Evolutionary conservation across 345 rosid species (phyloP).

Genomic region (Raphanus raphanistrum): DNA sequence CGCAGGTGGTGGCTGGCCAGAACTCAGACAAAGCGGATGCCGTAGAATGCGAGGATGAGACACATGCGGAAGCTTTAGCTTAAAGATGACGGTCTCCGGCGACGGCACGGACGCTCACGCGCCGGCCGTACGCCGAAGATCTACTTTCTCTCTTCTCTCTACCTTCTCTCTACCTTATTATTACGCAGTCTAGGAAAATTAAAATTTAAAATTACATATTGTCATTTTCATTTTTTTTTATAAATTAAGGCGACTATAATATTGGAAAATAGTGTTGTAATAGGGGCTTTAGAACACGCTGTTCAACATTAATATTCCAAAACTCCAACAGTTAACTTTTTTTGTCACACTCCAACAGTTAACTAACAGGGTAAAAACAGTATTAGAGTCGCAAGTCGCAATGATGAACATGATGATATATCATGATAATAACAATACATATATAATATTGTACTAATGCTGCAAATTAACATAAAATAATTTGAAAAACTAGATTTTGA

Average conservation of each 20-base stretch:
- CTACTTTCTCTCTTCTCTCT: no score
- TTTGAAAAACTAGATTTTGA: no score
- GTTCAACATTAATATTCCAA: constrained; percentile 10
- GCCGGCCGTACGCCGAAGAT: no score
- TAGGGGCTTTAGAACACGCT: constrained; percentile 8
- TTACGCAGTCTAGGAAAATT: background rate
- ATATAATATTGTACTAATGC: background rate
- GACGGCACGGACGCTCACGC: no score
- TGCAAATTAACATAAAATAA: background rate
- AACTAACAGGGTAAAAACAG: constrained; percentile 37
- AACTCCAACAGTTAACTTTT: no score
- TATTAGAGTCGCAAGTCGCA: constrained; percentile 24
- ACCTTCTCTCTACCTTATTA: no score
- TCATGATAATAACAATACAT: background rate
- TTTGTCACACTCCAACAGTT: constrained; percentile 40
- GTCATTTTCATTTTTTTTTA: background rate
- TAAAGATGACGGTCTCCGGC: no score
- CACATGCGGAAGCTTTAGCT: no score
- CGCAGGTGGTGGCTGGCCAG: no score
- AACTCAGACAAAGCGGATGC: no score
- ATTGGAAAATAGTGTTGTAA: constrained; percentile 1
- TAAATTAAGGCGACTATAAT: background rate
- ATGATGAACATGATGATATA: constrained; percentile 30
- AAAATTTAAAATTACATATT: background rate
- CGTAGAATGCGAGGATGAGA: no score